Evolutionary conservation across 1,284 basidiomycete species (phyloP).

Genomic region (Ceratobasidium sp.): DNA sequence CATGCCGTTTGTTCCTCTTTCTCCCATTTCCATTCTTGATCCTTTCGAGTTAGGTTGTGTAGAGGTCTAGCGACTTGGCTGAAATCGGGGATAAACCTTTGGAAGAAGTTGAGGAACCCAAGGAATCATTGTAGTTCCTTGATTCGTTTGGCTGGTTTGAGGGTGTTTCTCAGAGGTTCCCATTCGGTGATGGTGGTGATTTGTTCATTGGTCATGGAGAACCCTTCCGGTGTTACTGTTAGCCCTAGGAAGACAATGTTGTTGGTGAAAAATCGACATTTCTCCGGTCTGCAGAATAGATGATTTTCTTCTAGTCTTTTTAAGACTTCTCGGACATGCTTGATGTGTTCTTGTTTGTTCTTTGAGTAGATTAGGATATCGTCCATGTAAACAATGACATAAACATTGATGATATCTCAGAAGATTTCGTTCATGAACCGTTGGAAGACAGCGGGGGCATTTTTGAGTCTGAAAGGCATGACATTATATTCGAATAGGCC

Average conservation of each 20-base stretch:
- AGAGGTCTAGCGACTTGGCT: conserved; percentile 45
- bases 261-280: conserved; percentile 11
- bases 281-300: conserved; percentile 11
- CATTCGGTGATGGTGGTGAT: conserved; percentile 47
- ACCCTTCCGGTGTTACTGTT: conserved; percentile 10
- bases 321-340: conserved; percentile 6
- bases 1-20: conserved; percentile 45
- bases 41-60: conserved; percentile 44
- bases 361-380: background rate
- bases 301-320: conserved; percentile 1
- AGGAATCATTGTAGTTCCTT: background rate
- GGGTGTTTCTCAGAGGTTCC: conserved; percentile 41
- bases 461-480: conserved; percentile 54
- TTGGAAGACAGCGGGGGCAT: conserved; percentile 51
- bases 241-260: conserved; percentile 26
- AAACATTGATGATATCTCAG: background rate
- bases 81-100: background rate
- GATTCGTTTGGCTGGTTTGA: no score
- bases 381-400: background rate
- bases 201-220: conserved; percentile 48
- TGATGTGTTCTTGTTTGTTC: background rate
- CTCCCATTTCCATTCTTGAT: conserved; percentile 34
- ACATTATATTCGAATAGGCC: conserved; percentile 43
- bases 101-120: background rate
- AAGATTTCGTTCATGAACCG: background rate